Percentiles rank a stretch among this genome's conserved stretches.
phyloP scores from a whole-genome alignment of 306 rosid genomes.

The Erythrophleum fordii region DNA sequence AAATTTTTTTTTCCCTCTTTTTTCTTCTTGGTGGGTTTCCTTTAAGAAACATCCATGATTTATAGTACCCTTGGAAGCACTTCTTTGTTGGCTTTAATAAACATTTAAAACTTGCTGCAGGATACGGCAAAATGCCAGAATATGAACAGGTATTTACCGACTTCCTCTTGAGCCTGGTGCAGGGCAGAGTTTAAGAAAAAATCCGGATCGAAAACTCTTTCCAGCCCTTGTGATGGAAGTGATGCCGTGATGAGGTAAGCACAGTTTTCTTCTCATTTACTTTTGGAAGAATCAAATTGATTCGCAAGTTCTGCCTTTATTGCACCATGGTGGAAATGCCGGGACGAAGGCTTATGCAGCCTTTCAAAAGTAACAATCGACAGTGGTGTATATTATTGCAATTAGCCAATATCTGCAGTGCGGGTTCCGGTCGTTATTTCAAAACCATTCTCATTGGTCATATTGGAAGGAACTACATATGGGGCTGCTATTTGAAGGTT shows the following conservation, averaged over 20 bases:
- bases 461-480: background rate
- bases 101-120: constrained; percentile 49
- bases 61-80: background rate
- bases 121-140: constrained; percentile 92
- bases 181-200: constrained; percentile 60
- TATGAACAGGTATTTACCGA: constrained; percentile 92
- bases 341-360: constrained; percentile 8
- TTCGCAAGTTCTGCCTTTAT: constrained; percentile 16
- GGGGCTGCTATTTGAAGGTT: constrained; percentile 22
- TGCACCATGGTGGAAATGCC: background rate
- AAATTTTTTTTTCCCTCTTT: too few relatives aligned
- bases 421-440: constrained; percentile 7
- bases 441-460: background rate
- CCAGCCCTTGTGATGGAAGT: constrained; percentile 27
- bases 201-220: constrained; percentile 39
- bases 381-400: background rate
- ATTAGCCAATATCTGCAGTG: background rate
- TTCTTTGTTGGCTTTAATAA: background rate
- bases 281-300: background rate
- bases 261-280: constrained; percentile 8
- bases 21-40: too few relatives aligned
- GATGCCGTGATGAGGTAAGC: constrained; percentile 12
- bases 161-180: constrained; percentile 69
- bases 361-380: too few relatives aligned
- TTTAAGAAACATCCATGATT: background rate